These are phyloP conservation scores for Cyclospora cayetanensis DNA, from an alignment of 169 alveolate genomes.

Conservation along the genomic window DNA sequence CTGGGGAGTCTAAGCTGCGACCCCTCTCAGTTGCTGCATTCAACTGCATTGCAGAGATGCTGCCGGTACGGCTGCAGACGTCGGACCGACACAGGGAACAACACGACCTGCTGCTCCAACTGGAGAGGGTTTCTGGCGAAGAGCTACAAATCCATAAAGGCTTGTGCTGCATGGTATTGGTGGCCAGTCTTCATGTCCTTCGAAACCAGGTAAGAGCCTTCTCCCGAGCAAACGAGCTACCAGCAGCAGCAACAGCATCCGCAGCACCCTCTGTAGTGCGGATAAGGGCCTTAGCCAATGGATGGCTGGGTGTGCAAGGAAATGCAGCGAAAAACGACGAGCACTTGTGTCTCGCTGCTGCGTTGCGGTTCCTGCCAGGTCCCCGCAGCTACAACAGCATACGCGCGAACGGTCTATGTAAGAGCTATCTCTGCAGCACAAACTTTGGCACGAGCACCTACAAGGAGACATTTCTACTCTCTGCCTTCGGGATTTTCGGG, in stretches of 20 bases:
- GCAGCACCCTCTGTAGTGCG: no score
- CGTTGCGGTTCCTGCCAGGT: not conserved
- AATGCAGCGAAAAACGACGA: no score
- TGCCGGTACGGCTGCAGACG: not conserved
- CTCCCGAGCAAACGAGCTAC: not conserved
- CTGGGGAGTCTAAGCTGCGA: not conserved
- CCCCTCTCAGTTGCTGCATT: not conserved
- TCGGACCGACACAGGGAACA: not conserved
- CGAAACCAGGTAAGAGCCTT: not conserved
- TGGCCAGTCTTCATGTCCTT: not conserved
- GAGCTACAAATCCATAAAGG: not conserved
- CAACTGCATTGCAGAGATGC: not conserved
- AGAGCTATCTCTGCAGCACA: not conserved
- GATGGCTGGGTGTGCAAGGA: no score
- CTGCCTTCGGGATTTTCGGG: no score
- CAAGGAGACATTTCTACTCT: no score
- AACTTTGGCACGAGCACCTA: no score
- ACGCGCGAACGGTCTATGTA: not conserved
- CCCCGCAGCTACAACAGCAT: not conserved
- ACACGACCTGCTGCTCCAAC: not conserved
- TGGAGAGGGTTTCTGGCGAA: not conserved
- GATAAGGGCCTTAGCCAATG: no score
- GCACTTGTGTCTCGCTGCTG: constrained; percentile 12
- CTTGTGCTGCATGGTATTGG: not conserved
- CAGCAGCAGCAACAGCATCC: not conserved